A percentile compares a stretch with the other conserved stretches of the same genome.
phyloP scores from a whole-genome alignment of 2,329 filamentous ascomycete species.

The Aureobasidium sp. region DNA sequence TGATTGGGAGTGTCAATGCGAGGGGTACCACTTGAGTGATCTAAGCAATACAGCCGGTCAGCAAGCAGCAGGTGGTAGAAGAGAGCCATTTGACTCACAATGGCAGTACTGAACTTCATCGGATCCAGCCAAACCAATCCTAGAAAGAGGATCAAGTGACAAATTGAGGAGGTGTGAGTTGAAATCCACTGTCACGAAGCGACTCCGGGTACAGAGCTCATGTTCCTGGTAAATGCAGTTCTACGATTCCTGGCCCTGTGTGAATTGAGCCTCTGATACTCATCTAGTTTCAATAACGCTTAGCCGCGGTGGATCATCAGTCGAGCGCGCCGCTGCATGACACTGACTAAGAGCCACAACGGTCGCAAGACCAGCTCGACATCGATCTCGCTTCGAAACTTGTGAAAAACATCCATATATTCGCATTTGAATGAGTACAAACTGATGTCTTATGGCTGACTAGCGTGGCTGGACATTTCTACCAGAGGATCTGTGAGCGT shows the following conservation, averaged over 20 bases:
- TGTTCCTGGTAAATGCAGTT: background rate
- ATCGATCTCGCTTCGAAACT: background rate
- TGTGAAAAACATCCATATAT: background rate
- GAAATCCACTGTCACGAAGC: background rate
- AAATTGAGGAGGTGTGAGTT: background rate
- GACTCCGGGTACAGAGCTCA: background rate
- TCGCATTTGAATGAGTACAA: no score
- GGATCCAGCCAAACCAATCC: background rate
- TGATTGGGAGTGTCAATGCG: background rate
- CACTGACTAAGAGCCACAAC: background rate
- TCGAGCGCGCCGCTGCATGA: background rate
- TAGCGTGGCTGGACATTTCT: no score
- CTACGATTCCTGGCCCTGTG: background rate
- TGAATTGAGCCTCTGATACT: background rate
- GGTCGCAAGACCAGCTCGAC: background rate
- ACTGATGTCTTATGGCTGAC: background rate
- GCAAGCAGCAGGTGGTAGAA: background rate
- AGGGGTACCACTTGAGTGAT: slow-evolving; percentile 9
- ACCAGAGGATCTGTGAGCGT: background rate
- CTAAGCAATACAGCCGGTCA: background rate
- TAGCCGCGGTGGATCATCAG: background rate
- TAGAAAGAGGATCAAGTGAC: background rate
- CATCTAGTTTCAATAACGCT: background rate
- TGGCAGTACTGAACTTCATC: slow-evolving; percentile 6
- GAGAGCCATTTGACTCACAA: background rate